phyloP scores from a whole-genome alignment of 2,329 filamentous ascomycete species.

The Ophiostoma perfectum region DNA sequence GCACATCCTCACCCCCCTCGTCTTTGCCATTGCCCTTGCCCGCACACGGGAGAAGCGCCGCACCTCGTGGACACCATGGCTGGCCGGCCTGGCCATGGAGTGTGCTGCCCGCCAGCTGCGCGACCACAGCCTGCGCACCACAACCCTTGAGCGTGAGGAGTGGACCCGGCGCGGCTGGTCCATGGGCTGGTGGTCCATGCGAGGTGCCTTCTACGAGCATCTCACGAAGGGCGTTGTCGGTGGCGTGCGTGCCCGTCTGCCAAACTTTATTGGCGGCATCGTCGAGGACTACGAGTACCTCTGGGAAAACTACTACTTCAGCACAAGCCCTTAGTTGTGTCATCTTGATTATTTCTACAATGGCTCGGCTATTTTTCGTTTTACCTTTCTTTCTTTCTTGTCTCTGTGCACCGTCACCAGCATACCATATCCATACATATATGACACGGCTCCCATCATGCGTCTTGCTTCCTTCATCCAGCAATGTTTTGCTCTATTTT shows the following conservation, averaged over 20 bases:
- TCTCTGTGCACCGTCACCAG: not conserved
- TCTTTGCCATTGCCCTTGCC: constrained; percentile 80
- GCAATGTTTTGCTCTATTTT: constrained; percentile 1
- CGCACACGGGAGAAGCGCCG: constrained; percentile 29
- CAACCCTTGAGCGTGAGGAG: constrained; percentile 83
- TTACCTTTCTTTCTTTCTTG: constrained; percentile 1
- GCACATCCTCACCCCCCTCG: constrained; percentile 81
- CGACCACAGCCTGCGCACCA: constrained; percentile 71
- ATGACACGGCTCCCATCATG: not conserved
- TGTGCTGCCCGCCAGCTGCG: constrained; percentile 80
- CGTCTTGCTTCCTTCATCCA: not conserved
- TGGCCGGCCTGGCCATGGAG: constrained; percentile 78
- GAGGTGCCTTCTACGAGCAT: constrained; percentile 94
- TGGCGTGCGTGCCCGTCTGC: constrained; percentile 68
- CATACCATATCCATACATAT: constrained; percentile 6
- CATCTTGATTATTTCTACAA: not conserved
- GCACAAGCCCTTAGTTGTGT: constrained; percentile 41
- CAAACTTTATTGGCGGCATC: constrained; percentile 76
- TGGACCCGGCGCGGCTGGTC: constrained; percentile 82
- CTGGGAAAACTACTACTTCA: constrained; percentile 98
- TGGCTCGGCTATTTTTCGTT: not conserved
- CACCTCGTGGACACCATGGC: constrained; percentile 82
- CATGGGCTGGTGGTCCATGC: constrained; percentile 93
- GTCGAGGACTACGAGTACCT: constrained; percentile 95
- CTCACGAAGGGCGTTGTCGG: constrained; percentile 71